These are phyloP conservation scores for Xylariales sp. DNA, from an alignment of 2,329 filamentous ascomycete species.

Conservation along the genomic window DNA sequence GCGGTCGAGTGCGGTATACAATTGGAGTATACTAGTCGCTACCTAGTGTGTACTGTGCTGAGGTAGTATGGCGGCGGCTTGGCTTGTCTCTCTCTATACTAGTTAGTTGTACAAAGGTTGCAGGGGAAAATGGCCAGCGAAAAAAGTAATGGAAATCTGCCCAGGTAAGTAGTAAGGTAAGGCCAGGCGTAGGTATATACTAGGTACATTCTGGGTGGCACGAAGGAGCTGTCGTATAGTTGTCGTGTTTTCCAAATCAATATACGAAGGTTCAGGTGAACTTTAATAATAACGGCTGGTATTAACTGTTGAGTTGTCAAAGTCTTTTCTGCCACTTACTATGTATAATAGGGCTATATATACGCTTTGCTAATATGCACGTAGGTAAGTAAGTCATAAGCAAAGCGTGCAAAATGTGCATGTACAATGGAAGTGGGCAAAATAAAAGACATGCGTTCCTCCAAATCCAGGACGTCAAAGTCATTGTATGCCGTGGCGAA, in stretches of 20 bases:
- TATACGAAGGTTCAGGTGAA: neutral
- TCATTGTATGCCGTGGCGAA: slow-evolving; percentile 27
- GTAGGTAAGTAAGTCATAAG: neutral
- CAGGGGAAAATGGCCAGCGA: too few relatives aligned
- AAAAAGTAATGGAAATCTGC: too few relatives aligned
- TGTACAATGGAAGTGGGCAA: neutral
- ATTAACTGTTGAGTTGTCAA: neutral
- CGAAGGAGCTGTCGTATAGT: neutral
- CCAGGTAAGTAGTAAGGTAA: too few relatives aligned
- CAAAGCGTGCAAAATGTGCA: too few relatives aligned
- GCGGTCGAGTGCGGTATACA: too few relatives aligned
- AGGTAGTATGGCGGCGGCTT: too few relatives aligned
- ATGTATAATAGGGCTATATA: neutral
- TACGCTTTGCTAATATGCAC: neutral
- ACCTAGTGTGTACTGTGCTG: too few relatives aligned
- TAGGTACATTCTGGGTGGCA: neutral
- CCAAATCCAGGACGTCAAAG: slow-evolving; percentile 21
- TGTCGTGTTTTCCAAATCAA: neutral
- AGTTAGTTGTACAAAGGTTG: too few relatives aligned
- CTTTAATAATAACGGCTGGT: neutral
- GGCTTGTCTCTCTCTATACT: neutral
- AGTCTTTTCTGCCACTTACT: neutral
- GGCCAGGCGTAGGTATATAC: neutral
- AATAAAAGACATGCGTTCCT: neutral
- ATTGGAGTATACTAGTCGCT: neutral